phyloP scores from a whole-genome alignment of 2,329 filamentous ascomycete genomes.

The Penicillium sp. region DNA sequence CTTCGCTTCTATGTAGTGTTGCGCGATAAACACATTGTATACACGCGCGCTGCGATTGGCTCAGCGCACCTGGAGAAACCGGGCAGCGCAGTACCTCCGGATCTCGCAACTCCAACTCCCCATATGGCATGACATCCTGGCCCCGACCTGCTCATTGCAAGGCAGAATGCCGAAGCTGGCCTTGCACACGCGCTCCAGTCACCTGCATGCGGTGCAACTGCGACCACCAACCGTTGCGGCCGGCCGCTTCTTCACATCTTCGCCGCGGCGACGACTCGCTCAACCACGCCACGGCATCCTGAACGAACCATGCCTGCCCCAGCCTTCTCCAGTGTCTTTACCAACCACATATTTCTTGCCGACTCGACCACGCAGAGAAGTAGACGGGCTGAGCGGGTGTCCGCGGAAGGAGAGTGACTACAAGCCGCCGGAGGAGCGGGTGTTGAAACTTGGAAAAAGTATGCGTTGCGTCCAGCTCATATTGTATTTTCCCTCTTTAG shows the following conservation, averaged over 20 bases:
- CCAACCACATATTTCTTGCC: slow-evolving; percentile 28
- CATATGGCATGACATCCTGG: slow-evolving; percentile 17
- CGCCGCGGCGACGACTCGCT: slow-evolving; percentile 33
- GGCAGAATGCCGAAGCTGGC: slow-evolving; percentile 32
- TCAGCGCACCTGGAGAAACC: slow-evolving; percentile 8
- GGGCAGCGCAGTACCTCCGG: slow-evolving; percentile 6
- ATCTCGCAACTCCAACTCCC: slow-evolving; percentile 10
- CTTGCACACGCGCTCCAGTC: slow-evolving; percentile 14
- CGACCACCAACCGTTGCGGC: slow-evolving; percentile 11
- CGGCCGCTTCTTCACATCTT: slow-evolving; percentile 27
- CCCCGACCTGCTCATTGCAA: slow-evolving; percentile 14
- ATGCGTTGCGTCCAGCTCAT: slow-evolving; percentile 23
- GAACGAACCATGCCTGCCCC: slow-evolving; percentile 36
- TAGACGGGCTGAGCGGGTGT: slow-evolving; percentile 24
- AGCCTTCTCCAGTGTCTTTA: slow-evolving; percentile 14
- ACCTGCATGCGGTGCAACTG: slow-evolving; percentile 7
- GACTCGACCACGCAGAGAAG: slow-evolving; percentile 18
- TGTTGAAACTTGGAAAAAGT: slow-evolving; percentile 62
- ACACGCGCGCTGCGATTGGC: slow-evolving; percentile 18
- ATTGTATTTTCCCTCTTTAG: too few species aligned
- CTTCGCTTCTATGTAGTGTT: slow-evolving; percentile 1
- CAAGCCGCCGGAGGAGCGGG: slow-evolving; percentile 57
- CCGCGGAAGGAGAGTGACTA: slow-evolving; percentile 36
- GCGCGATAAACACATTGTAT: slow-evolving; percentile 11
- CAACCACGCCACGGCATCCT: slow-evolving; percentile 38